Percentiles rank a stretch among this genome's conserved stretches.
These are phyloP conservation scores for Solanum ossicruentum DNA, from an alignment of 257 asterid species.

Conservation along the genomic window DNA sequence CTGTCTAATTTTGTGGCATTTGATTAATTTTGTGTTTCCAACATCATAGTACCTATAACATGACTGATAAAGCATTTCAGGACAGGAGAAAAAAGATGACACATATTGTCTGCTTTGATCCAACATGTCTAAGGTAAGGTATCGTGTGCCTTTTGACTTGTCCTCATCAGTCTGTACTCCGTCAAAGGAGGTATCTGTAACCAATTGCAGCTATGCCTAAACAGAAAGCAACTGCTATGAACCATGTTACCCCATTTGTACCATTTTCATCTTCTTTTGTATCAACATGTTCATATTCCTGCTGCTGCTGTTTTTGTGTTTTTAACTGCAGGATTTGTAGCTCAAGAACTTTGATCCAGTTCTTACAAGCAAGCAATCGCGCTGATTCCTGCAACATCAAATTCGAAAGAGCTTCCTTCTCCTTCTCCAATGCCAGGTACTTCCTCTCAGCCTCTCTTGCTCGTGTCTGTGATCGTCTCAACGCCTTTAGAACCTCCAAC, in stretches of 20 bases:
- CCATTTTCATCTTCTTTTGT: constrained; percentile 5
- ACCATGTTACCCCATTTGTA: constrained; percentile 10
- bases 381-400: constrained; percentile 31
- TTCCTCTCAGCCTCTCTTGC: constrained; percentile 66
- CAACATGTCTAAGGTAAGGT: not conserved
- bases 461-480: constrained; percentile 48
- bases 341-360: constrained; percentile 42
- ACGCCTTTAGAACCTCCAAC: constrained; percentile 39
- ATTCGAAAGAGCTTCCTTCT: constrained; percentile 23
- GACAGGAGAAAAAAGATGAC: not conserved
- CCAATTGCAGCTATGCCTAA: constrained; percentile 30
- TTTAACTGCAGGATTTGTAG: constrained; percentile 10
- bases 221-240: constrained; percentile 26
- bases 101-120: not conserved
- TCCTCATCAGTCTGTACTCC: not conserved
- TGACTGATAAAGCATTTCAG: not conserved
- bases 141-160: not conserved
- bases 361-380: constrained; percentile 24
- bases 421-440: constrained; percentile 15
- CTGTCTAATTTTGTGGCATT: not conserved
- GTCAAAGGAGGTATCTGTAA: constrained; percentile 6
- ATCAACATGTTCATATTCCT: not conserved
- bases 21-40: not conserved
- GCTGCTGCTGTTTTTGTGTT: not conserved
- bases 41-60: not conserved